Evolutionary conservation across 306 rosid genomes (phyloP).

Genomic region (Hippophae gyantsensis): DNA sequence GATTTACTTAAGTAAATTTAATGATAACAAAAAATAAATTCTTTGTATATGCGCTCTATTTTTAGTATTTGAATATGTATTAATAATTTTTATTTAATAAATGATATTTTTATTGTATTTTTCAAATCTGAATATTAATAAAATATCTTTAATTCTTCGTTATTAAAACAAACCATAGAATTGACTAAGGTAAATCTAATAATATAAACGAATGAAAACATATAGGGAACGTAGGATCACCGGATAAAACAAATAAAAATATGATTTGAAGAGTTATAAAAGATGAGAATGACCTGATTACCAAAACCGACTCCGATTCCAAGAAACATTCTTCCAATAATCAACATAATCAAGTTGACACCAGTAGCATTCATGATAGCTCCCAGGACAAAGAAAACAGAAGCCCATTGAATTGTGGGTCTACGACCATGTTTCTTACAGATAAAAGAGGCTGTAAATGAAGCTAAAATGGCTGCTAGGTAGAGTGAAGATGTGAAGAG

Average conservation of each 20-base stretch:
- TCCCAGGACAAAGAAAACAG: constrained; percentile 22
- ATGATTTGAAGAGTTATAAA: not conserved
- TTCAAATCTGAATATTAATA: too few relatives aligned
- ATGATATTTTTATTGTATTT: too few relatives aligned
- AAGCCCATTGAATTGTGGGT: constrained; percentile 14
- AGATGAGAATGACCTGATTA: constrained; percentile 14
- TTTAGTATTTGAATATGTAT: too few relatives aligned
- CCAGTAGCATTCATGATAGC: constrained; percentile 15
- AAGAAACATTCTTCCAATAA: constrained; percentile 21
- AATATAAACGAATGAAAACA: too few relatives aligned
- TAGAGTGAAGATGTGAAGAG: constrained; percentile 34
- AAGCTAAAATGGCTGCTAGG: constrained; percentile 28
- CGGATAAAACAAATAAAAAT: not conserved
- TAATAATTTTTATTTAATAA: too few relatives aligned
- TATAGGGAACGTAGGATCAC: too few relatives aligned
- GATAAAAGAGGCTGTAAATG: constrained; percentile 10
- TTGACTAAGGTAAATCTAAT: too few relatives aligned
- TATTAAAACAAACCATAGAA: too few relatives aligned
- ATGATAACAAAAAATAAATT: too few relatives aligned
- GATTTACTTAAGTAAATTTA: too few relatives aligned
- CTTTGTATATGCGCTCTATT: too few relatives aligned
- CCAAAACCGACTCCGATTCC: constrained; percentile 31
- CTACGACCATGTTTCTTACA: constrained; percentile 18
- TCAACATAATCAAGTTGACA: constrained; percentile 7
- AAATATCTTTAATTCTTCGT: too few relatives aligned